Percentiles rank a stretch among this genome's conserved stretches.
Evolutionary conservation across 2,329 filamentous ascomycete species (phyloP).

Genomic region (Talaromyces pinophilus): DNA sequence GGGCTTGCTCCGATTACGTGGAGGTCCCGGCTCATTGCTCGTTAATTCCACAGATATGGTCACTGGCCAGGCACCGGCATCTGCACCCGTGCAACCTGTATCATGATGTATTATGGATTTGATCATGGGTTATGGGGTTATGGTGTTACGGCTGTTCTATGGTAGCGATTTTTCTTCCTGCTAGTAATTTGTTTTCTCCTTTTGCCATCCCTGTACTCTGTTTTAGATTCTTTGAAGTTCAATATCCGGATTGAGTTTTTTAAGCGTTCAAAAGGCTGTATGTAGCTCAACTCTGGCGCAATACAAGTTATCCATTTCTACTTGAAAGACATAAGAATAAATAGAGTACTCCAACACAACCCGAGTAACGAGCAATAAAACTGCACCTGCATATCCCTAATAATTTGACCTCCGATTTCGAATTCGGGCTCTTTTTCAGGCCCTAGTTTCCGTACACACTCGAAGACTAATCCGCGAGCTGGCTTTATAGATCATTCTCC

Average conservation of each 20-base stretch:
- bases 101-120: conserved; percentile 8
- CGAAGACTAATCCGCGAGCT: neutral
- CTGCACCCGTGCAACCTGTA: conserved; percentile 22
- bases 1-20: conserved; percentile 39
- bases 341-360: neutral
- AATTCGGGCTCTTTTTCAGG: too few species aligned
- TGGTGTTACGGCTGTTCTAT: neutral
- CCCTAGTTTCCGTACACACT: neutral
- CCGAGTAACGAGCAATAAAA: neutral
- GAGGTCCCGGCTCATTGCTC: conserved; percentile 23
- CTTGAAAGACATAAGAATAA: neutral
- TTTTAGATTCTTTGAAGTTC: neutral
- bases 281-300: neutral
- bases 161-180: neutral
- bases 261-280: neutral
- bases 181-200: neutral
- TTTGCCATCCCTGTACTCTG: neutral
- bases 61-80: neutral
- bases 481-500: neutral
- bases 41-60: neutral
- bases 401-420: too few species aligned
- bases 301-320: neutral
- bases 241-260: conserved; percentile 5
- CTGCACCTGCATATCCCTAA: too few species aligned
- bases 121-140: too few species aligned